phyloP scores from a whole-genome alignment of 306 rosid species.

The Vicia faba region DNA sequence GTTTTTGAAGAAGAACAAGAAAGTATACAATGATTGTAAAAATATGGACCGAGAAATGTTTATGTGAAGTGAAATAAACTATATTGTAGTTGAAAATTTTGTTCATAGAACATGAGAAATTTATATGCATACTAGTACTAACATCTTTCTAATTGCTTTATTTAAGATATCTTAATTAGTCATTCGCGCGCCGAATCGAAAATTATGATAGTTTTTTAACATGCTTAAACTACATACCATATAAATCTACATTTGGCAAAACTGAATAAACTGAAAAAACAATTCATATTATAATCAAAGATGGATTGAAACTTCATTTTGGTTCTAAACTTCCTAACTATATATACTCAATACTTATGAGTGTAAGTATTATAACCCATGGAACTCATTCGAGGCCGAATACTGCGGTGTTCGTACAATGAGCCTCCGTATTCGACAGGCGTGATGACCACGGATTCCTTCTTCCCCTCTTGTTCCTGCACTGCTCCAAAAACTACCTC shows the following conservation, averaged over 20 bases:
- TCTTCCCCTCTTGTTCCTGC: slow-evolving; percentile 64
- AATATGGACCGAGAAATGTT: neutral
- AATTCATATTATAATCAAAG: slow-evolving; percentile 35
- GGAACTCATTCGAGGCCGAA: slow-evolving; percentile 49
- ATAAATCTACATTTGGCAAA: slow-evolving; percentile 38
- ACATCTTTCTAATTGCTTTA: neutral
- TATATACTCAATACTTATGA: slow-evolving; percentile 51
- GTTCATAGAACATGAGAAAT: neutral
- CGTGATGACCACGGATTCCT: slow-evolving; percentile 53
- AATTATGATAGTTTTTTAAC: too few relatives aligned
- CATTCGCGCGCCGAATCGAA: too few relatives aligned
- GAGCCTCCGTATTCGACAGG: slow-evolving; percentile 67
- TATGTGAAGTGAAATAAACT: neutral
- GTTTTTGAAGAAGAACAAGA: neutral
- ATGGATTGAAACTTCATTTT: slow-evolving; percentile 44
- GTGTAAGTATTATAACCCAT: slow-evolving; percentile 48
- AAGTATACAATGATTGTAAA: neutral
- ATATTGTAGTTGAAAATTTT: neutral
- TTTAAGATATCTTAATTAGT: neutral
- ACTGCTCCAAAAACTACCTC: slow-evolving; percentile 87
- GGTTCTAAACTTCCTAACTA: slow-evolving; percentile 42
- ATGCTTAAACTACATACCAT: slow-evolving; percentile 25
- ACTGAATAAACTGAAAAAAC: slow-evolving; percentile 33
- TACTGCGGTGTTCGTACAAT: slow-evolving; percentile 51
- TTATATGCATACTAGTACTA: neutral